Evolutionary conservation across 108 stramenopile genomes (phyloP), one percentile per base, ranked within the genome.

Genomic region (Schizochytrium sp.): DNA sequence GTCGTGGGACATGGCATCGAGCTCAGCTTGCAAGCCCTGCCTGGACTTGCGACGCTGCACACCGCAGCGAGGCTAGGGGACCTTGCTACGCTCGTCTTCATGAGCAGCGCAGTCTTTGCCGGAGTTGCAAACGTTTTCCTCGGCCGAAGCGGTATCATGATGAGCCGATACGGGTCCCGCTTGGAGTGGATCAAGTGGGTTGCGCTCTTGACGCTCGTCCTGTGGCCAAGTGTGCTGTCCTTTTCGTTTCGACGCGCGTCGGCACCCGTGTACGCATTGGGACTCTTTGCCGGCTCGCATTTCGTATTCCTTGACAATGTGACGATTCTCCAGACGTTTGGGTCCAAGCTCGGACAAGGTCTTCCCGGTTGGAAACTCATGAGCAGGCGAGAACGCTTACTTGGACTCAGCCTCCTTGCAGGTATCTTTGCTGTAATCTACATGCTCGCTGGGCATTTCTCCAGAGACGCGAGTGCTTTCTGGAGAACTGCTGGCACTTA

Each of bases 261-360:
- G 8, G 76, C 28, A 6, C 25, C 6, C 12, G 16, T 53, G 2
- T 83, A 83, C 3, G 45, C 76, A 3, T 12, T 23, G 0, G 76
- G 76, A 12, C 45, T 83, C 48, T 47, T 47, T 18, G n/a, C 16
- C 51, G 76, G 76, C 25, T n/a, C 25, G 18, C 45, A 53, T 12
- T 83, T 83, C 28, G 76, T 83, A 6, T 83, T 53, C 51, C 19
- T 83, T 43, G 76, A 83, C 51, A 83, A 83, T 34, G 76, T 83
- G 51, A 47, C 76, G 6, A 6, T 83, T 12, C 28, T 83, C 48
- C 76, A 83, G 51, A 83, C 48, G 12, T 83, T 83, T 83, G 76
- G 76, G 76, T 83, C 48, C 76, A 83, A 83, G 5, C n/a, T 83
- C 23, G 76, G 44, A 6, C 76, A 83, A 23, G 51, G 51, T 12